phyloP scores from a whole-genome alignment of 2,329 filamentous ascomycete genomes.

The Colletotrichum abscissum region DNA sequence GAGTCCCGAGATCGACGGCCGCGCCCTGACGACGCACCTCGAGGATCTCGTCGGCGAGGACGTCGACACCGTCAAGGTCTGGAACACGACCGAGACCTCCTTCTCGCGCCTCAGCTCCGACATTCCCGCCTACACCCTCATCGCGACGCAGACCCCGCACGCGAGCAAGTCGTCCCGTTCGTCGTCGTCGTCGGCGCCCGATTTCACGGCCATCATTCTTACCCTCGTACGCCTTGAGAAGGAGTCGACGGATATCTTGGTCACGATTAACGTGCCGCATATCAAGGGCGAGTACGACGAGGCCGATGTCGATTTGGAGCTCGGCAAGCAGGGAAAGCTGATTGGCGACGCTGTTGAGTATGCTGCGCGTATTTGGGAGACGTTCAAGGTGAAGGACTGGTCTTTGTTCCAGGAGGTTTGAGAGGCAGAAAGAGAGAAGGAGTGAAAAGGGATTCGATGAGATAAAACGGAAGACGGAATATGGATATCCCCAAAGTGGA shows the following conservation, averaged over 20 bases:
- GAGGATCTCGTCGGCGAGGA: slow-evolving; percentile 76
- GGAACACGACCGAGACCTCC: slow-evolving; percentile 71
- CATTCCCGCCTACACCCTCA: slow-evolving; percentile 75
- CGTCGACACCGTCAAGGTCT: slow-evolving; percentile 72
- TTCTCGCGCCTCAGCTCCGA: slow-evolving; percentile 64
- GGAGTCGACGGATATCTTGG: slow-evolving; percentile 82
- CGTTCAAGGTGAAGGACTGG: slow-evolving; percentile 85
- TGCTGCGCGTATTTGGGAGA: slow-evolving; percentile 74
- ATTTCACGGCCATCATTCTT: slow-evolving; percentile 81
- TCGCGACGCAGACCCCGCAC: slow-evolving; percentile 69
- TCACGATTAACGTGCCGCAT: slow-evolving; percentile 90
- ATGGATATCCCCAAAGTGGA: not conserved
- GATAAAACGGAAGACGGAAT: not conserved
- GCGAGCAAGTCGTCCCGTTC: slow-evolving; percentile 32
- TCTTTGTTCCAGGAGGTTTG: slow-evolving; percentile 70
- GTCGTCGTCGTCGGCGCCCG: slow-evolving; percentile 54
- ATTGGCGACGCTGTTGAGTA: slow-evolving; percentile 78
- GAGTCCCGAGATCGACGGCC: slow-evolving; percentile 72
- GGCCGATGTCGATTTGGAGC: slow-evolving; percentile 75
- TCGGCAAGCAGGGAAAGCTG: slow-evolving; percentile 73
- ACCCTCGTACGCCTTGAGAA: slow-evolving; percentile 81
- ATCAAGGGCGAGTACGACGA: slow-evolving; percentile 79
- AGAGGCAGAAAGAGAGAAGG: not conserved
- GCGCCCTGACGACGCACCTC: slow-evolving; percentile 75
- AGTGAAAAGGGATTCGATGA: too few species aligned